phyloP scores from a whole-genome alignment of 2,329 filamentous ascomycete species.

The Ascochyta rabiei region DNA sequence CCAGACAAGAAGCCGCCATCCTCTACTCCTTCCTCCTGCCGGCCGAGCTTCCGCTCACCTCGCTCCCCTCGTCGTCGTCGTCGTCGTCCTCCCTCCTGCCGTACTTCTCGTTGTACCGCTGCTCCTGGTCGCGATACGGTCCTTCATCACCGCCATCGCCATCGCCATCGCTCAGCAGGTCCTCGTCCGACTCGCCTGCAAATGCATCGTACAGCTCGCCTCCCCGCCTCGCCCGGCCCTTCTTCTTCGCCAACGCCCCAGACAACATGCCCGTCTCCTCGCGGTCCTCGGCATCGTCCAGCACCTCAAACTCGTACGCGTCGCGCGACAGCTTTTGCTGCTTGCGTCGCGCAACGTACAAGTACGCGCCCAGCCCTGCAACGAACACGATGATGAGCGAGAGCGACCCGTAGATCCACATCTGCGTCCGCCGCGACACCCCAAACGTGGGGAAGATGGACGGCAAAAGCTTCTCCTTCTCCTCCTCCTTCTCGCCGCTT shows the following conservation, averaged over 20 bases:
- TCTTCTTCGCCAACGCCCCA: constrained; percentile 45
- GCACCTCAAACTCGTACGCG: constrained; percentile 91
- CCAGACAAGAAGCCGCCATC: background rate
- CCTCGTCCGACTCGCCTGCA: constrained; percentile 86
- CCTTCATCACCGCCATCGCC: constrained; percentile 50
- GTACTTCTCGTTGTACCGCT: constrained; percentile 43
- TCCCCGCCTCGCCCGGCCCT: constrained; percentile 65
- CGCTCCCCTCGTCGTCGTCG: constrained; percentile 6
- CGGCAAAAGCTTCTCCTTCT: constrained; percentile 67
- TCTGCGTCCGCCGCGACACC: constrained; percentile 81
- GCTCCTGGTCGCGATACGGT: constrained; percentile 42
- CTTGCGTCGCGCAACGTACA: constrained; percentile 78
- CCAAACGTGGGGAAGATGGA: constrained; percentile 91
- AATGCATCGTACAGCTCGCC: constrained; percentile 98
- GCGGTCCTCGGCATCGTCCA: constrained; percentile 77
- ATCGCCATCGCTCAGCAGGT: constrained; percentile 57
- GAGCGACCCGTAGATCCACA: constrained; percentile 91
- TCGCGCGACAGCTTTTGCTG: constrained; percentile 77
- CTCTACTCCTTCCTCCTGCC: constrained; percentile 35
- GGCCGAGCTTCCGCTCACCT: constrained; percentile 23
- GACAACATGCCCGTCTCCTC: constrained; percentile 58
- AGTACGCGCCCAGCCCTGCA: constrained; percentile 76
- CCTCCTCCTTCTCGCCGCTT: constrained; percentile 24
- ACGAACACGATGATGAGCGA: constrained; percentile 88
- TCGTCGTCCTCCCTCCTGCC: constrained; percentile 22